Base-by-base conservation (phyloP, 306 rosid species). In the Prosopis cineraria region DNA sequence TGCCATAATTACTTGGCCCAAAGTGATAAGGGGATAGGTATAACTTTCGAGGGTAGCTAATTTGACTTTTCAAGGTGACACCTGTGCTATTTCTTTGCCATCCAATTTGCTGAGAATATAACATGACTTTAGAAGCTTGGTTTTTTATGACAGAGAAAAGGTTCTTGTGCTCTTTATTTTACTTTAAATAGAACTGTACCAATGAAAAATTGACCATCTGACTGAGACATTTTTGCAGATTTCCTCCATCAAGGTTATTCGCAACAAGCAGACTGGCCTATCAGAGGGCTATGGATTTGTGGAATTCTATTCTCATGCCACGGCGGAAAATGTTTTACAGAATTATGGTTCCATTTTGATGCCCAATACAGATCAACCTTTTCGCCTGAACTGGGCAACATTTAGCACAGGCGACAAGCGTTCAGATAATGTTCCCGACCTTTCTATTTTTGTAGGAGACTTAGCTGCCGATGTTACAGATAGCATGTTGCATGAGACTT, bases 221-320 rank as follows among this genome's bases (percentile, higher is more conserved):
- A 72, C 64, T 74, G 72, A 22, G 53, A 6, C 40, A 37, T 36
- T 62, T 79, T 70, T 84, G 84, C 88, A 96, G 99, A 90, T 85
- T 83, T 64, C 86, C 45, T 90, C 93, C 78, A 81, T 95, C 53
- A 95, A 95, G 89, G 89, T 95, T 78, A 95, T 95, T 80, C 93
- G 98, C 75, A 93, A 90, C 80, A 93, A 93, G 89, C 99, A 91
- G 47, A 89, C 88, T 47, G 91, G 92, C 52, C 59, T 90, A 82
- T 93, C 98, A n/a, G 98, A 95, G 86, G 97, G 99, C 73, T 95
- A 95, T 75, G 99, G 99, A 63, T 95, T 93, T 76, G 97, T 91
- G 56, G 99, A 95, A 75, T 93, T 93, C 50, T 85, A 71, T 84
- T 81, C 97, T 24, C 98, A 89, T 74, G 84, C 90, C 41, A 86